Base-by-base conservation (phyloP, 2,329 filamentous ascomycete genomes). In the Grosmannia huntii region DNA sequence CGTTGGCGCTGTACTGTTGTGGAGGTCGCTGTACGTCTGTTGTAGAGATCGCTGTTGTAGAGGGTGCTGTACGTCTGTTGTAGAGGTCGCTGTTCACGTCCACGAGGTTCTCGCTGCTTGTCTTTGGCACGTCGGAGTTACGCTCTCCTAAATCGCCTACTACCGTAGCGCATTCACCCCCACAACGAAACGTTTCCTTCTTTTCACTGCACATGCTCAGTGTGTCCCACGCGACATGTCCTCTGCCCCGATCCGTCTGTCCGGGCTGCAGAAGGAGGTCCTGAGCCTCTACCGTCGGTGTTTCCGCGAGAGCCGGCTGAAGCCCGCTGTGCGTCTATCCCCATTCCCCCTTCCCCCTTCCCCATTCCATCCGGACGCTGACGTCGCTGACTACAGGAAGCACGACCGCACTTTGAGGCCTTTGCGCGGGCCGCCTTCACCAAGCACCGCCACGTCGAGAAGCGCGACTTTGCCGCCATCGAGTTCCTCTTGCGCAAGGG, bases 241-340 rank as follows among this genome's bases (percentile, higher is more conserved):
- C 57, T 12, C 23, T 16, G 28, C 36, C 19, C 31, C n/a, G n/a
- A 68, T 68, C 74, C 79, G 83, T 65, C 76, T 91, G 28, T 95
- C 91, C 9, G 94, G 94, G 41, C 76, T 97, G n/a, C 92, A 97
- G 69, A 86, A 82, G 66, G 90, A 96, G 67, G 92, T 96, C 4
- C 72, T 97, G 56, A 78, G 84, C 38, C 81, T 99, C 16, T 99
- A 97, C 70, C 84, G 92, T 60, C 82, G 84, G 68, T 97, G 92
- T 66, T 75, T 99, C 28, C 83, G 91, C 60, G 89, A 88, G 67
- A 84, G 86, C 60, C 82, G 86, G 60, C 85, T 84, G 67, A 97
- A 99, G 71, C 90, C 91, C 55, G 69, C 73, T 65, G 89, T 92
- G 70, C 62, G 66, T 59, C 19, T 33, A 33, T 2, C 6, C 27